Percentiles rank a stretch among this genome's conserved stretches.
phyloP scores from a whole-genome alignment of 2,329 filamentous ascomycete genomes.

The Fonsecaea pugnacius region DNA sequence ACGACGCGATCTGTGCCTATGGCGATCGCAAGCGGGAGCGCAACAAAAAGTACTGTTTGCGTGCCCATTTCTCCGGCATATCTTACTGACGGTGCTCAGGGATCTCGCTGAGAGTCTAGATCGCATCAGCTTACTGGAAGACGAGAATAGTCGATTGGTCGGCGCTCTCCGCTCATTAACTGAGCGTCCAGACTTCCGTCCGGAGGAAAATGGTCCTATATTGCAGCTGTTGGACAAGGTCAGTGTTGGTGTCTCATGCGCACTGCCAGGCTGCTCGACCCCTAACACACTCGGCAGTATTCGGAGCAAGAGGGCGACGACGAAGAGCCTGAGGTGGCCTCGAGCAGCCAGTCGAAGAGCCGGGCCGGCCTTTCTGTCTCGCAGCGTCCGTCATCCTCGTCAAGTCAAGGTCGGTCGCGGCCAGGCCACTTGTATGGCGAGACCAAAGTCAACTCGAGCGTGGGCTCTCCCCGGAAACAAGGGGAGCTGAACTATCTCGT shows the following conservation, averaged over 20 bases:
- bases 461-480: slow-evolving; percentile 28
- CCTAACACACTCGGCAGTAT: slow-evolving; percentile 21
- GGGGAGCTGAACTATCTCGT: slow-evolving; percentile 26
- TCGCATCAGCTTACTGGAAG: slow-evolving; percentile 25
- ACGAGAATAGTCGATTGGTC: slow-evolving; percentile 24
- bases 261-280: not conserved
- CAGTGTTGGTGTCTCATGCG: not conserved
- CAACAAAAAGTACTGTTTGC: slow-evolving; percentile 32
- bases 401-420: not conserved
- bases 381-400: slow-evolving; percentile 1
- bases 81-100: slow-evolving; percentile 15
- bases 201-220: slow-evolving; percentile 24
- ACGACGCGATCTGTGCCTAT: slow-evolving; percentile 29
- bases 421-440: slow-evolving; percentile 7
- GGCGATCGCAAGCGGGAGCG: slow-evolving; percentile 35
- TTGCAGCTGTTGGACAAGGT: slow-evolving; percentile 32
- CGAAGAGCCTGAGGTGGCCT: not conserved
- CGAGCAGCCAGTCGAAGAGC: slow-evolving; percentile 20
- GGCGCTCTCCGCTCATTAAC: slow-evolving; percentile 23
- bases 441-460: slow-evolving; percentile 15
- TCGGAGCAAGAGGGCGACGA: slow-evolving; percentile 13
- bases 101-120: slow-evolving; percentile 31
- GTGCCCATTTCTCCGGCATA: not conserved
- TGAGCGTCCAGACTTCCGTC: slow-evolving; percentile 21
- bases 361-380: not conserved